Evolutionary conservation across 257 asterid genomes (phyloP).

Genomic region (Primulina eburnea): DNA sequence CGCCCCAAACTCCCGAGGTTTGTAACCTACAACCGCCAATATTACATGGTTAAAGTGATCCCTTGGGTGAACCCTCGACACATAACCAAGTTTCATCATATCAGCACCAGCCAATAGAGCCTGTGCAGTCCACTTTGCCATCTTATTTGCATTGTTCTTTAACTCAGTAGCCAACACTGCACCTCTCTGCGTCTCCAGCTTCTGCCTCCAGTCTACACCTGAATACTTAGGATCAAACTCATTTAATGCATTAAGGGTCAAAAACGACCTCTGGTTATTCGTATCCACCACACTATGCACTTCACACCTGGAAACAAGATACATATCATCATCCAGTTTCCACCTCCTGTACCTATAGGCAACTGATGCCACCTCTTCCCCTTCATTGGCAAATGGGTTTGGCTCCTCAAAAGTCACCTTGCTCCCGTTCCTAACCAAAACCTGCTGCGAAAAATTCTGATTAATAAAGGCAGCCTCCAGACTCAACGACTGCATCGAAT

Average conservation of each 20-base stretch:
- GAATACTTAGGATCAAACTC: slow-evolving; percentile 95
- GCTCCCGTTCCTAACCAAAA: slow-evolving; percentile 72
- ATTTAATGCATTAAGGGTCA: slow-evolving; percentile 82
- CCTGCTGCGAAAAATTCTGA: slow-evolving; percentile 97
- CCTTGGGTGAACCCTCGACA: slow-evolving; percentile 94
- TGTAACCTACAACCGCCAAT: slow-evolving; percentile 93
- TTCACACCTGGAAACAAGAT: slow-evolving; percentile 82
- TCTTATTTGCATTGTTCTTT: slow-evolving; percentile 89
- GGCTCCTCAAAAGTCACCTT: slow-evolving; percentile 86
- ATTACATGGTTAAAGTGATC: slow-evolving; percentile 91
- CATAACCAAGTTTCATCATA: slow-evolving; percentile 97
- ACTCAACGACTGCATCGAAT: slow-evolving; percentile 75
- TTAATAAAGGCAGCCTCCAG: slow-evolving; percentile 93
- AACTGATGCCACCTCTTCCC: slow-evolving; percentile 93
- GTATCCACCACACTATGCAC: slow-evolving; percentile 83
- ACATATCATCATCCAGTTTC: slow-evolving; percentile 83
- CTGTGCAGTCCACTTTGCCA: slow-evolving; percentile 97
- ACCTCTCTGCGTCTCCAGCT: slow-evolving; percentile 94
- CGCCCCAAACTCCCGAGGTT: slow-evolving; percentile 80
- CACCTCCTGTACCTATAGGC: slow-evolving; percentile 96
- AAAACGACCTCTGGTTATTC: slow-evolving; percentile 72
- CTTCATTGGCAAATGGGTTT: slow-evolving; percentile 87
- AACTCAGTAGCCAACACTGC: slow-evolving; percentile 96
- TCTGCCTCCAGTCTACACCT: slow-evolving; percentile 98
- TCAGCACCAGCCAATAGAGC: slow-evolving; percentile 90